phyloP scores from a whole-genome alignment of 2,329 filamentous ascomycete species.

The Clonostachys sp. region DNA sequence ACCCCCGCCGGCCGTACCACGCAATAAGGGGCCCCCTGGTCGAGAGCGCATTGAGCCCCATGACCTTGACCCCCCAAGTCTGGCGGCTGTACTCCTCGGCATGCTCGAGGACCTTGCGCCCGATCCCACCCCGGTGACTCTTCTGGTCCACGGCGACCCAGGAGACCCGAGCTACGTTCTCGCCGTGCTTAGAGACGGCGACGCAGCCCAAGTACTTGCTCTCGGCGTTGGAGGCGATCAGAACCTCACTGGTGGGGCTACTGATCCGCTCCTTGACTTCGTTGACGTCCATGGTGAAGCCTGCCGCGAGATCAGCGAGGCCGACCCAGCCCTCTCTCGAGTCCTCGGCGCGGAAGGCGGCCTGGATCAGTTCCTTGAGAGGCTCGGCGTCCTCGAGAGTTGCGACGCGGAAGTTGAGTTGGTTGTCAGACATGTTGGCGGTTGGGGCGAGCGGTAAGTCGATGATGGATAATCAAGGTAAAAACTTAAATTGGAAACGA shows the following conservation, averaged over 20 bases:
- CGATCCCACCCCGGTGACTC: neutral
- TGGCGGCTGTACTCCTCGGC: neutral
- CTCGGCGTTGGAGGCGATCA: constrained; percentile 14
- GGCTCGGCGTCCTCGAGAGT: constrained; percentile 23
- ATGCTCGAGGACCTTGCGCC: neutral
- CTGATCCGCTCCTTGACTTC: constrained; percentile 51
- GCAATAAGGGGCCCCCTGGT: constrained; percentile 6
- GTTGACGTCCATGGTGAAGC: constrained; percentile 65
- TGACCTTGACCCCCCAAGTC: neutral
- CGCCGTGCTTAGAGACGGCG: neutral
- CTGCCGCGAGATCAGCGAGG: constrained; percentile 54
- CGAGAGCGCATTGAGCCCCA: neutral
- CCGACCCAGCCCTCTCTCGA: constrained; percentile 26
- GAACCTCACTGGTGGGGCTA: constrained; percentile 9
- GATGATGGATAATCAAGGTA: no score
- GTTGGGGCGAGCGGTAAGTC: no score
- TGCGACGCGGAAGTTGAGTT: constrained; percentile 24
- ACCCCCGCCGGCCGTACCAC: neutral
- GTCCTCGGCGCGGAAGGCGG: constrained; percentile 32
- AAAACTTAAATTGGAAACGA: no score
- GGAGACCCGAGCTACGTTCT: constrained; percentile 11
- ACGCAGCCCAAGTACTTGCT: constrained; percentile 7
- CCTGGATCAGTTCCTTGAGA: constrained; percentile 28
- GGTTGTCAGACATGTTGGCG: neutral
- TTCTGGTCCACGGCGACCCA: constrained; percentile 17